These are phyloP conservation scores for Hamigera avellanea DNA, from an alignment of 495 filamentous ascomycete genomes.

Conservation along the genomic window DNA sequence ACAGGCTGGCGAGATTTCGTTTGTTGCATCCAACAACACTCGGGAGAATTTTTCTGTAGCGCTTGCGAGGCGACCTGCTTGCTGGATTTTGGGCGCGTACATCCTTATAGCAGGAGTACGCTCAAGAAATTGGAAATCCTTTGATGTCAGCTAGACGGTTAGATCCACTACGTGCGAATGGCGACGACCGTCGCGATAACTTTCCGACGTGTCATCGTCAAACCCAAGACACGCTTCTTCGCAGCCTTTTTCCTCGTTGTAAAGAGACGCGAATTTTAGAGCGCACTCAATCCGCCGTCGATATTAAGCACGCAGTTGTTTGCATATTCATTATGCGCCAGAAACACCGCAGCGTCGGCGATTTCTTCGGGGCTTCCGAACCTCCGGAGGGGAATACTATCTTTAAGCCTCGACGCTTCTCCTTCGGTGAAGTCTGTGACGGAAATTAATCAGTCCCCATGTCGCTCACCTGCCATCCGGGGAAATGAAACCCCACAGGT, in stretches of 20 bases:
- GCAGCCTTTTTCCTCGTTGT: neutral
- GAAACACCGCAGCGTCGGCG: conserved; percentile 70
- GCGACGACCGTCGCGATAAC: too few relatives aligned
- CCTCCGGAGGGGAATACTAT: conserved; percentile 53
- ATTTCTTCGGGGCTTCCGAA: conserved; percentile 60
- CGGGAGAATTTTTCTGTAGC: too few relatives aligned
- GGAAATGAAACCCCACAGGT: neutral
- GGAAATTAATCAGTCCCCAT: neutral
- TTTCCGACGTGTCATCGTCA: neutral
- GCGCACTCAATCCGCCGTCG: conserved; percentile 72
- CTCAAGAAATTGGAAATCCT: too few relatives aligned
- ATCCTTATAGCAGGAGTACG: too few relatives aligned
- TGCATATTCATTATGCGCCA: conserved; percentile 66
- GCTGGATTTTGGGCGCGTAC: too few relatives aligned
- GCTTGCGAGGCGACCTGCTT: too few relatives aligned
- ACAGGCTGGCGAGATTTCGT: too few relatives aligned
- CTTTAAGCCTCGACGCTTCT: conserved; percentile 20
- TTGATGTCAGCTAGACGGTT: too few relatives aligned
- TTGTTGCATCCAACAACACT: too few relatives aligned
- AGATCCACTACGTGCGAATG: too few relatives aligned
- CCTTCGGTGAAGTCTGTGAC: conserved; percentile 24
- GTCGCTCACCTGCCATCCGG: neutral
- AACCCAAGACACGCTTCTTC: neutral
- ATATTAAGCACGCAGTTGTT: conserved; percentile 79
- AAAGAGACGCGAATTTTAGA: too few relatives aligned